Evolutionary conservation across 345 rosid genomes (phyloP).

Genomic region (Eucalyptus pumila): DNA sequence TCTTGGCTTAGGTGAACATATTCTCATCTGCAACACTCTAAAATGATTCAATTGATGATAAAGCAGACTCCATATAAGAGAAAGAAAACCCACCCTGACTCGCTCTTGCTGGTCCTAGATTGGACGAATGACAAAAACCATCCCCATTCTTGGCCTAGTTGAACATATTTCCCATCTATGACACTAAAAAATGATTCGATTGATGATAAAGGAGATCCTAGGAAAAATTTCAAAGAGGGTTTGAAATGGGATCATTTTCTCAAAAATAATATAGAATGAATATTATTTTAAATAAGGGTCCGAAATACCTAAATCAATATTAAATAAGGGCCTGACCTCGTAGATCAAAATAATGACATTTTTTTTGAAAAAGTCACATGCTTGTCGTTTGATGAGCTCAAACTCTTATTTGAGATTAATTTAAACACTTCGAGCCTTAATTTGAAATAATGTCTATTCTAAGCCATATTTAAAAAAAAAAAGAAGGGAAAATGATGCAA

Average conservation of each 20-base stretch:
- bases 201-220: not conserved
- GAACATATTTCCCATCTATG: not conserved
- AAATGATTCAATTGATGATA: not conserved
- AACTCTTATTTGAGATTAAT: not conserved
- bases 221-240: too few relatives aligned
- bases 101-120: not conserved
- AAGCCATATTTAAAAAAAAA: too few relatives aligned
- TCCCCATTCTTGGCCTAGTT: not conserved
- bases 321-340: fast-evolving
- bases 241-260: not conserved
- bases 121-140: not conserved
- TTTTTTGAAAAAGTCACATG: not conserved
- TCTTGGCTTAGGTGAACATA: not conserved
- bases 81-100: not conserved
- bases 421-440: not conserved
- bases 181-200: not conserved
- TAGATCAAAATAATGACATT: fast-evolving
- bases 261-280: too few relatives aligned
- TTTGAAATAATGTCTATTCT: too few relatives aligned
- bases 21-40: not conserved
- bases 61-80: not conserved
- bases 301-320: not conserved
- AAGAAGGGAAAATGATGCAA: too few relatives aligned
- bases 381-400: fast-evolving
- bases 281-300: too few relatives aligned